Conservation (phyloP, 176 grass and related monocot genomes). For the Aegilops bicornis region DNA sequence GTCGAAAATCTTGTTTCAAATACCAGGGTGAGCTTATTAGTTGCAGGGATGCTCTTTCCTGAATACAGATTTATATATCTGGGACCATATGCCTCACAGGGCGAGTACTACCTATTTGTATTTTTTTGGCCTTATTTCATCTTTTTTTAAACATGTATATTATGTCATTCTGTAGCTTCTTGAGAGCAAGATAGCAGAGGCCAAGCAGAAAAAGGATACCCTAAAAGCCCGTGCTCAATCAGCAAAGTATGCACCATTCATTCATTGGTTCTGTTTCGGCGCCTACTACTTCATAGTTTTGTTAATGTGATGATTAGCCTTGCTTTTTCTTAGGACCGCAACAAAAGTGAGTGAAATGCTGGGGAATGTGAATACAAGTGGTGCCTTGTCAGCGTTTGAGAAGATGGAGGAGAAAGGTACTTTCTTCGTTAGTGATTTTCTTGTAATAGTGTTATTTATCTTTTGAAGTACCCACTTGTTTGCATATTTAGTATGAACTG, state of each 20-base stretch:
- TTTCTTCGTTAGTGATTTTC: neutral
- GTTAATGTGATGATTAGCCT: neutral
- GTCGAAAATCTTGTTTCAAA: slow-evolving; percentile 95
- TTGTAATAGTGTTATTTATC: neutral
- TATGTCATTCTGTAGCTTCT: slow-evolving; percentile 64
- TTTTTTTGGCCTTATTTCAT: neutral
- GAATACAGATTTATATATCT: neutral
- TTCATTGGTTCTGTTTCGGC: slow-evolving; percentile 10
- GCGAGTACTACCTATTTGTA: neutral
- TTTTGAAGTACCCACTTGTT: neutral
- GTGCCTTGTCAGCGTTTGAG: slow-evolving; percentile 96
- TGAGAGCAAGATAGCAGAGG: slow-evolving; percentile 98
- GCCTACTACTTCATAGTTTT: neutral
- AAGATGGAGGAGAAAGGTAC: slow-evolving; percentile 99
- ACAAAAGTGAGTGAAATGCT: slow-evolving; percentile 99
- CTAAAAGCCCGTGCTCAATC: slow-evolving; percentile 98
- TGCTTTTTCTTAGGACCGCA: slow-evolving; percentile 60
- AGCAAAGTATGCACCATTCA: slow-evolving; percentile 64
- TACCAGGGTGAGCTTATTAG: slow-evolving; percentile 64
- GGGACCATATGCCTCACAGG: neutral
- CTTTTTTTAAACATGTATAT: slow-evolving; percentile 1
- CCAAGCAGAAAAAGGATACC: slow-evolving; percentile 97
- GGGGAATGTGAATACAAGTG: slow-evolving; percentile 95
- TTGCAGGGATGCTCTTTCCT: neutral
- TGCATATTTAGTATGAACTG: neutral